These are phyloP conservation scores for Aureobasidium sp. DNA, from an alignment of 2,329 filamentous ascomycete genomes.

Conservation along the genomic window DNA sequence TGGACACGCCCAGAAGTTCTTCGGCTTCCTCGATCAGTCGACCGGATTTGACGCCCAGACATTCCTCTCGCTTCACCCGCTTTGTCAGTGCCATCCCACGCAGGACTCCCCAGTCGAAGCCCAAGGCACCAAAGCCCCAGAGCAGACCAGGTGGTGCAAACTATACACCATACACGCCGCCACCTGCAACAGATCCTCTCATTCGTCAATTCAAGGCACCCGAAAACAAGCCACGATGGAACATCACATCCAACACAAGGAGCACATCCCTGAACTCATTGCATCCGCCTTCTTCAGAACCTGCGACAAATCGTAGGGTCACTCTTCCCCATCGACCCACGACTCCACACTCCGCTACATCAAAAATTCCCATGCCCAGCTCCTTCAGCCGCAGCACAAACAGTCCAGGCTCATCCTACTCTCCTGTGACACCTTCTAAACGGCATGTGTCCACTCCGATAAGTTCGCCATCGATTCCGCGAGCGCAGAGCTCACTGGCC, in stretches of 20 bases:
- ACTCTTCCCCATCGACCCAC: constrained; percentile 17
- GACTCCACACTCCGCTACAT: constrained; percentile 11
- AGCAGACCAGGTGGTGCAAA: constrained; percentile 3
- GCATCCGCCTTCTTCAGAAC: constrained; percentile 29
- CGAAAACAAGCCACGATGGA: constrained; percentile 65
- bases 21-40: constrained; percentile 51
- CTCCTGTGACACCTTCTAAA: constrained; percentile 7
- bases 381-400: constrained; percentile 10
- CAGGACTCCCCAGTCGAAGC: constrained; percentile 15
- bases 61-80: constrained; percentile 10
- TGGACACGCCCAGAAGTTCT: constrained; percentile 55
- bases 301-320: constrained; percentile 29
- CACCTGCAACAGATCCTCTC: constrained; percentile 22
- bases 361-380: constrained; percentile 11
- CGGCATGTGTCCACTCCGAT: not conserved
- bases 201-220: constrained; percentile 37
- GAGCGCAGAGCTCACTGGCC: constrained; percentile 2
- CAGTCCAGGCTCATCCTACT: not conserved
- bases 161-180: constrained; percentile 15
- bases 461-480: constrained; percentile 1
- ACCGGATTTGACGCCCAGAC: constrained; percentile 39
- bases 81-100: constrained; percentile 15
- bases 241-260: constrained; percentile 54
- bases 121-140: not conserved
- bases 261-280: constrained; percentile 24